Evolutionary conservation across 1,284 basidiomycete genomes (phyloP).

Genomic region (Malassezia yamatoensis): DNA sequence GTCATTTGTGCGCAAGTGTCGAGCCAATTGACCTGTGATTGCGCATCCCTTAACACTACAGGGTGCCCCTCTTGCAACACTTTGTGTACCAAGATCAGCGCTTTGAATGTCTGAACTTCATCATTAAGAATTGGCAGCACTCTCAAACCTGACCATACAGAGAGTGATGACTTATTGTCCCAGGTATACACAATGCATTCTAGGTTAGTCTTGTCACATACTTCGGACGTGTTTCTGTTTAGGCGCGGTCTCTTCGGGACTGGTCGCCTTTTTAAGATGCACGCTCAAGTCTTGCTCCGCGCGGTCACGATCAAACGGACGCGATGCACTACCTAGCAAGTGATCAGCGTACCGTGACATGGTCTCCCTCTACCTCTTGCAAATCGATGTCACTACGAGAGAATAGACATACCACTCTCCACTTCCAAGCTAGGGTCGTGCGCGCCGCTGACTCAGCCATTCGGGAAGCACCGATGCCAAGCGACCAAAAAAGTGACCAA

Average conservation of each 20-base stretch:
- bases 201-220: conserved; percentile 19
- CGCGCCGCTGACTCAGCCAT: conserved; percentile 2
- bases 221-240: conserved; percentile 48
- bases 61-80: conserved; percentile 46
- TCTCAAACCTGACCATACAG: conserved; percentile 44
- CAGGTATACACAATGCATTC: conserved; percentile 48
- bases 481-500: conserved; percentile 14
- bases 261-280: conserved; percentile 46
- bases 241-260: conserved; percentile 41
- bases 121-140: conserved; percentile 46
- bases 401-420: not conserved
- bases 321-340: conserved; percentile 21
- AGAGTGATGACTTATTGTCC: conserved; percentile 46
- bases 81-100: conserved; percentile 47
- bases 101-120: conserved; percentile 48
- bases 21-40: conserved; percentile 46
- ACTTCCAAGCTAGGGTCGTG: not conserved
- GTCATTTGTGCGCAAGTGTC: conserved; percentile 44
- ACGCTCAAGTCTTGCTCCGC: conserved; percentile 43
- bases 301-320: conserved; percentile 46
- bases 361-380: not conserved
- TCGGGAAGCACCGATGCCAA: not conserved
- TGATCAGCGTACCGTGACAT: conserved; percentile 15
- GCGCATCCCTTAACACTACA: conserved; percentile 38
- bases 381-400: not conserved